Percentiles rank a stretch among this genome's conserved stretches.
Evolutionary conservation across 78 protist genomes (phyloP).

Genomic region (Dictyostelium intermedium): DNA sequence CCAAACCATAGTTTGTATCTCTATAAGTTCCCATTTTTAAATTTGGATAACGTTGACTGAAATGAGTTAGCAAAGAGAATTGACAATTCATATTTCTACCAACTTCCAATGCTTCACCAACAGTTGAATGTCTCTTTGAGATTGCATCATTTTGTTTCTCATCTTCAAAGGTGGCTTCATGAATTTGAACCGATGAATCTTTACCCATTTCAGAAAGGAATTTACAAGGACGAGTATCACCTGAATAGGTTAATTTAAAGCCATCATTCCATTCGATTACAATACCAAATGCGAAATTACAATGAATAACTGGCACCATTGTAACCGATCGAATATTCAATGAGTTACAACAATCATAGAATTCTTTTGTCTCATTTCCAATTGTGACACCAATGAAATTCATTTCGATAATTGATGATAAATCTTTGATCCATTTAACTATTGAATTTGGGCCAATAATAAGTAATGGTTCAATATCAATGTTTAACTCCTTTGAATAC

Average conservation of each 20-base stretch:
- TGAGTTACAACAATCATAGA: neutral
- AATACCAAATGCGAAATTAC: constrained; percentile 80
- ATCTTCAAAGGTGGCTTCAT: constrained; percentile 97
- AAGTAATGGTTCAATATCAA: neutral
- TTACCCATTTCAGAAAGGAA: constrained; percentile 38
- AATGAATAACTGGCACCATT: constrained; percentile 79
- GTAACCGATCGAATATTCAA: neutral
- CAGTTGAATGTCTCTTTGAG: constrained; percentile 79
- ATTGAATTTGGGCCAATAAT: constrained; percentile 58
- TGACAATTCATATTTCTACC: constrained; percentile 85
- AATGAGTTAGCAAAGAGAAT: constrained; percentile 88
- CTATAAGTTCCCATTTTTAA: neutral
- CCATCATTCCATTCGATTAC: constrained; percentile 55
- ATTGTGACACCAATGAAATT: constrained; percentile 8
- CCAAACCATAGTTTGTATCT: neutral
- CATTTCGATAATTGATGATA: neutral
- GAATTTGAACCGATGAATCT: constrained; percentile 85
- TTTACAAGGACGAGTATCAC: constrained; percentile 95
- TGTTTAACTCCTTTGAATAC: neutral
- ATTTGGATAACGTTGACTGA: constrained; percentile 93
- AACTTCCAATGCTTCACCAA: constrained; percentile 87
- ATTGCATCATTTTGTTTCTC: constrained; percentile 79
- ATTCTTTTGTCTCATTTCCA: neutral
- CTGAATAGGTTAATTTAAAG: constrained; percentile 86
- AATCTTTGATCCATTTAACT: constrained; percentile 33